These are phyloP conservation scores for Penicillium griseofulvum DNA, from an alignment of 2,329 filamentous ascomycete species.

Conservation along the genomic window DNA sequence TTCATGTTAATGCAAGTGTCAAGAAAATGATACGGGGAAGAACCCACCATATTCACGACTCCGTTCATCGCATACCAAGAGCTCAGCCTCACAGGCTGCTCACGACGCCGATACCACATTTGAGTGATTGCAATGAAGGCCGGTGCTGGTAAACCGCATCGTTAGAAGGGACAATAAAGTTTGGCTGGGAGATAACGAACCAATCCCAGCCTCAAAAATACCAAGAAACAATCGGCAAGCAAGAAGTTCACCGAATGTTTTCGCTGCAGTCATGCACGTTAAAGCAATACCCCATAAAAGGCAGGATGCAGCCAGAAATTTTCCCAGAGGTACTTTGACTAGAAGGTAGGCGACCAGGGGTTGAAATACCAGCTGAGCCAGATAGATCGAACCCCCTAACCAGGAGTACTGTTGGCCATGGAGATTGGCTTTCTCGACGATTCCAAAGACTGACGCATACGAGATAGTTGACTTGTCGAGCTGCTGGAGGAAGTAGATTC, in stretches of 20 bases:
- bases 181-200: slow-evolving; percentile 18
- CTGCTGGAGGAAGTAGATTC: slow-evolving; percentile 62
- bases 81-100: slow-evolving; percentile 51
- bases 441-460: slow-evolving; percentile 63
- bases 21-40: not conserved
- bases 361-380: slow-evolving; percentile 55
- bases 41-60: slow-evolving; percentile 50
- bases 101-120: slow-evolving; percentile 55
- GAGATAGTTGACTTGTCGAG: slow-evolving; percentile 62
- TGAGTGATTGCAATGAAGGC: slow-evolving; percentile 54
- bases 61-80: slow-evolving; percentile 59
- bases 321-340: slow-evolving; percentile 60
- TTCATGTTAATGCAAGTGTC: not conserved
- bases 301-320: slow-evolving; percentile 55
- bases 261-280: slow-evolving; percentile 53
- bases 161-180: not conserved
- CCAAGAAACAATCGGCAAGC: slow-evolving; percentile 57
- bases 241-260: slow-evolving; percentile 51
- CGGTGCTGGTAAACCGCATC: slow-evolving; percentile 38
- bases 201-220: slow-evolving; percentile 52
- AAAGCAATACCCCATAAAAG: slow-evolving; percentile 55
- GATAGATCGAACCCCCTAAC: slow-evolving; percentile 53
- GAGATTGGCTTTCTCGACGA: slow-evolving; percentile 58
- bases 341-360: slow-evolving; percentile 54
- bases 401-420: slow-evolving; percentile 56